Conservation (phyloP, 306 rosid species). For the Castanospermum australe region DNA sequence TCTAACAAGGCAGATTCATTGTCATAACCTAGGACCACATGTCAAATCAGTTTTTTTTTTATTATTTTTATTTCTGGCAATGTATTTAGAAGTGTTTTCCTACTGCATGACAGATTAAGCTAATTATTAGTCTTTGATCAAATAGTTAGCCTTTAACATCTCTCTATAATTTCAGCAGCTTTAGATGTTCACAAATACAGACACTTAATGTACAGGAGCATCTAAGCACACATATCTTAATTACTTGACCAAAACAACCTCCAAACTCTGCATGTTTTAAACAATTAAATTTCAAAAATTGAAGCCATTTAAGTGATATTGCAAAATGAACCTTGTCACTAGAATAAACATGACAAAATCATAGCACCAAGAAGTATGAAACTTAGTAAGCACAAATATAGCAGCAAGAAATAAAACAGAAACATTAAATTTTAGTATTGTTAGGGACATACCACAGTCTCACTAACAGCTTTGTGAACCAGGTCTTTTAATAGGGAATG, state of each 20-base stretch:
- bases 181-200: background rate
- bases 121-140: background rate
- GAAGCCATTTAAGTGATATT: background rate
- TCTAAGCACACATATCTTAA: background rate
- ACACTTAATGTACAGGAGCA: background rate
- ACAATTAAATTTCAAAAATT: background rate
- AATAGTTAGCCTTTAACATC: background rate
- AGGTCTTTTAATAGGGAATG: conserved; percentile 74
- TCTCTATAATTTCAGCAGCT: background rate
- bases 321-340: background rate
- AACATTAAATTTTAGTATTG: conserved; percentile 8
- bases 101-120: background rate
- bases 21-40: background rate
- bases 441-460: conserved; percentile 64
- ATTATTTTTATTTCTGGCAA: background rate
- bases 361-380: conserved; percentile 2
- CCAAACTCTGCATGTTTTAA: background rate
- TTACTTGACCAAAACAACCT: background rate
- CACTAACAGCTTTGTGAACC: conserved; percentile 75
- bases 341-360: background rate
- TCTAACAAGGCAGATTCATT: background rate
- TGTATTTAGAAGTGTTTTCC: background rate
- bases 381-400: background rate
- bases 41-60: background rate
- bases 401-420: background rate